These are phyloP conservation scores for Clitopilus passeckerianus DNA, from an alignment of 768 basidiomycete genomes.

Conservation along the genomic window DNA sequence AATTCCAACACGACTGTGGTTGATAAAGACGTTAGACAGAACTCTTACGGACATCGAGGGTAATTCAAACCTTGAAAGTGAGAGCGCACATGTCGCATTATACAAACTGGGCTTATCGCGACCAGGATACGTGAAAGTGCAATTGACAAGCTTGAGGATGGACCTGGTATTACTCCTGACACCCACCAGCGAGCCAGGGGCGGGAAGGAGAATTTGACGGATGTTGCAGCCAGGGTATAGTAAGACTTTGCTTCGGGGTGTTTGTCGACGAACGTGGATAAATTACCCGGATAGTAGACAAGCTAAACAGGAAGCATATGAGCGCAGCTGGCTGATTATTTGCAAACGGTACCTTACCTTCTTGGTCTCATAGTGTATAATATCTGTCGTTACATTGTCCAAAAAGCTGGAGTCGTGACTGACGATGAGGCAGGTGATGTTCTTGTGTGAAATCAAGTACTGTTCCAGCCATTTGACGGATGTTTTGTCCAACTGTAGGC, in stretches of 20 bases:
- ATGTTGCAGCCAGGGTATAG: constrained; percentile 91
- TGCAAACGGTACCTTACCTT: constrained; percentile 41
- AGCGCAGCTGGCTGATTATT: constrained; percentile 3
- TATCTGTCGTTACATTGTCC: constrained; percentile 93
- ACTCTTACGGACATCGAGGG: constrained; percentile 11
- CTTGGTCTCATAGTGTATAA: constrained; percentile 95
- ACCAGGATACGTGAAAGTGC: constrained; percentile 94
- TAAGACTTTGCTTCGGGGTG: constrained; percentile 95
- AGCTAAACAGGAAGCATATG: constrained; percentile 41
- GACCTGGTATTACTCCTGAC: constrained; percentile 94
- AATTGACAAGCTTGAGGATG: constrained; percentile 87
- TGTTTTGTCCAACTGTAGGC: constrained; percentile 61
- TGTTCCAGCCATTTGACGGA: constrained; percentile 92
- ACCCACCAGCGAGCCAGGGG: constrained; percentile 96
- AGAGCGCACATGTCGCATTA: constrained; percentile 88
- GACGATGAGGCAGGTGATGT: constrained; percentile 88
- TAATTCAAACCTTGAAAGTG: constrained; percentile 70
- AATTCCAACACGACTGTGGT: constrained; percentile 79
- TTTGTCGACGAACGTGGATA: constrained; percentile 82
- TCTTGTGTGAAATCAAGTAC: constrained; percentile 75
- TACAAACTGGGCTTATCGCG: constrained; percentile 71
- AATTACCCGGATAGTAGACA: constrained; percentile 90
- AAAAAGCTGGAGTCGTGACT: constrained; percentile 98
- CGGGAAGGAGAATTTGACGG: constrained; percentile 94
- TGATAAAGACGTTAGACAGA: constrained; percentile 10